Conservation (phyloP, 2,329 filamentous ascomycete genomes). For the Epichloe amarillans region DNA sequence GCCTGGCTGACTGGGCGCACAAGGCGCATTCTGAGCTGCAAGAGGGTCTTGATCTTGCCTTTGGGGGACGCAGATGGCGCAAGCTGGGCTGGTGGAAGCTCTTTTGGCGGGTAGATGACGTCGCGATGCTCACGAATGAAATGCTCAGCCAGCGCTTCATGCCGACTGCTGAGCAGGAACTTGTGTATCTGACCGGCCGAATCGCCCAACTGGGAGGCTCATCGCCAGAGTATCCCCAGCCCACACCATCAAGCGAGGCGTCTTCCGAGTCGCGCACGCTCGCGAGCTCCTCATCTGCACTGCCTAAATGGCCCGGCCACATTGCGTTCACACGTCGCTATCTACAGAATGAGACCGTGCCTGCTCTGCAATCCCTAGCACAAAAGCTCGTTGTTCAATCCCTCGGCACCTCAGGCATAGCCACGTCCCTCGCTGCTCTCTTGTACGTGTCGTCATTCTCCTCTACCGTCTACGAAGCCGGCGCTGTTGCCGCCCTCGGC, state of each 20-base stretch:
- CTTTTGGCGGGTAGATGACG: constrained; percentile 88
- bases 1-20: constrained; percentile 62
- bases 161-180: constrained; percentile 60
- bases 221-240: constrained; percentile 22
- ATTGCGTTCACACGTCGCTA: constrained; percentile 59
- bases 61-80: constrained; percentile 66
- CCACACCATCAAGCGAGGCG: constrained; percentile 12
- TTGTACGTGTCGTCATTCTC: constrained; percentile 43
- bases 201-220: constrained; percentile 39
- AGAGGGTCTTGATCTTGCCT: constrained; percentile 63
- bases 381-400: constrained; percentile 66
- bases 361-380: constrained; percentile 57
- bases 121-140: constrained; percentile 68
- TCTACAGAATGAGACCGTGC: constrained; percentile 52
- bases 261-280: constrained; percentile 10
- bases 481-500: constrained; percentile 47
- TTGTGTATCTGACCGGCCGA: constrained; percentile 72
- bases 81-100: constrained; percentile 88
- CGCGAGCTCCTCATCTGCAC: constrained; percentile 9
- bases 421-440: constrained; percentile 39
- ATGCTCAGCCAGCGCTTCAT: constrained; percentile 69
- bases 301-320: constrained; percentile 55
- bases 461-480: constrained; percentile 44
- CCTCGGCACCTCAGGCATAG: constrained; percentile 55
- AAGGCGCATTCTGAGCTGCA: constrained; percentile 72